A percentile compares a stretch with the other conserved stretches of the same genome.
phyloP scores from a whole-genome alignment of 768 basidiomycete species.

The Termitomyces sp. region DNA sequence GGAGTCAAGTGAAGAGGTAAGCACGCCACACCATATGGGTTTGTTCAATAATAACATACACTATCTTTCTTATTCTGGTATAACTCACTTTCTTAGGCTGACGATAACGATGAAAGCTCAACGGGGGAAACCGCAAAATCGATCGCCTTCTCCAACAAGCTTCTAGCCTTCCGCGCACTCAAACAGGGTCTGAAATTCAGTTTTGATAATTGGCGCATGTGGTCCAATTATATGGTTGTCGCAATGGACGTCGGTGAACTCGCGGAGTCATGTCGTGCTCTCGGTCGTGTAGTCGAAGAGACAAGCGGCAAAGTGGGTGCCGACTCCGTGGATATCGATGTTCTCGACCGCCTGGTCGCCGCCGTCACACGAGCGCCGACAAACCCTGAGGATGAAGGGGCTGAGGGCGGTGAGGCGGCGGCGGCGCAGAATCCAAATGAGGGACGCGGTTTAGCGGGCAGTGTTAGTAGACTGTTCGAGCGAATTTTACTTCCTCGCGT shows the following conservation, averaged over 20 bases:
- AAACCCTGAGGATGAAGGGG: constrained; percentile 30
- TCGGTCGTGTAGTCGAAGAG: constrained; percentile 76
- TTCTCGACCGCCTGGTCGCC: constrained; percentile 84
- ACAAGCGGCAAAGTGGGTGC: constrained; percentile 46
- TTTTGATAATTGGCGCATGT: constrained; percentile 96
- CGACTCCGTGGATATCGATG: constrained; percentile 74
- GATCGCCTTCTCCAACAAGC: constrained; percentile 68
- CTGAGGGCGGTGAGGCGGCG: constrained; percentile 14
- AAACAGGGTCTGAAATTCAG: constrained; percentile 81
- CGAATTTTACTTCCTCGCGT: constrained; percentile 76
- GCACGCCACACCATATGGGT: constrained; percentile 1
- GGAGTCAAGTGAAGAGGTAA: constrained; percentile 18
- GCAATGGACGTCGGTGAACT: constrained; percentile 92
- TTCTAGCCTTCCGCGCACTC: constrained; percentile 88
- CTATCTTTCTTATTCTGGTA: not conserved
- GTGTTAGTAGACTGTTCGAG: constrained; percentile 71
- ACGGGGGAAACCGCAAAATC: constrained; percentile 19
- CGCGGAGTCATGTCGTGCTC: constrained; percentile 79
- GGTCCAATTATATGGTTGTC: constrained; percentile 96
- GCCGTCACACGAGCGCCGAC: constrained; percentile 63
- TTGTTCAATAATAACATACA: not conserved
- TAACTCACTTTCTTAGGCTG: not conserved
- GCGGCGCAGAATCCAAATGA: constrained; percentile 44
- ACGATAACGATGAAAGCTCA: not conserved
- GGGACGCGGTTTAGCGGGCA: constrained; percentile 60